phyloP scores from a whole-genome alignment of 106 monocot genomes.

The Ottelia alismoides region DNA sequence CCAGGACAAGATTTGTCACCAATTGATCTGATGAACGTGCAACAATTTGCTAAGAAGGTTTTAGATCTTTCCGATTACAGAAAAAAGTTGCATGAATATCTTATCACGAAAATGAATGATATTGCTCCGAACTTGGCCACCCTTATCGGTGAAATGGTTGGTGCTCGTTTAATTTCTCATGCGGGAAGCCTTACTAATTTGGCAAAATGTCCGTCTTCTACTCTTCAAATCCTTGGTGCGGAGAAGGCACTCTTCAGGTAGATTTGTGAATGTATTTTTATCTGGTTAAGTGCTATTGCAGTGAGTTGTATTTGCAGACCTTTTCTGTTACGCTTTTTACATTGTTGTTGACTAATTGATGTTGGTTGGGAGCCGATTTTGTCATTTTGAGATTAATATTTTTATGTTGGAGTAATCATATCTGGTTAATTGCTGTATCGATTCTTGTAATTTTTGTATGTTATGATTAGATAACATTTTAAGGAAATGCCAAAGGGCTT shows the following conservation, averaged over 20 bases:
- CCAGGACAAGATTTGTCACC: constrained; percentile 86
- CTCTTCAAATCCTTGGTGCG: constrained; percentile 93
- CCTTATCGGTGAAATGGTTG: constrained; percentile 88
- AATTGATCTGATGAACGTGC: constrained; percentile 83
- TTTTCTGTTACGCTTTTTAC: background rate
- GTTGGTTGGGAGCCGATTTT: background rate
- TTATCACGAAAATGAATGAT: constrained; percentile 85
- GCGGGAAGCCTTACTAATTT: constrained; percentile 90
- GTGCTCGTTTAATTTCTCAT: constrained; percentile 88
- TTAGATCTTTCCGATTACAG: constrained; percentile 78
- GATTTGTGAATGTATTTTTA: background rate
- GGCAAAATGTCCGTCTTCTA: constrained; percentile 85
- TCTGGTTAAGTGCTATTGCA: background rate
- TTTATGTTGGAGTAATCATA: background rate
- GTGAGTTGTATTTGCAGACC: background rate
- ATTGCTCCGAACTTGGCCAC: constrained; percentile 89
- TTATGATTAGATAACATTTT: background rate
- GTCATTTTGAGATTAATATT: background rate
- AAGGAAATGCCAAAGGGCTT: too few relatives aligned
- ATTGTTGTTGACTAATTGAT: too few relatives aligned
- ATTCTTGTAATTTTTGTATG: background rate
- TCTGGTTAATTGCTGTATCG: too few relatives aligned
- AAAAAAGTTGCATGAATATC: constrained; percentile 80
- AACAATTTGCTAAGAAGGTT: constrained; percentile 74
- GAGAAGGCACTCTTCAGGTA: constrained; percentile 98